Evolutionary conservation across 169 alveolate genomes (phyloP).

Genomic region (Plasmodium blacklocki): DNA sequence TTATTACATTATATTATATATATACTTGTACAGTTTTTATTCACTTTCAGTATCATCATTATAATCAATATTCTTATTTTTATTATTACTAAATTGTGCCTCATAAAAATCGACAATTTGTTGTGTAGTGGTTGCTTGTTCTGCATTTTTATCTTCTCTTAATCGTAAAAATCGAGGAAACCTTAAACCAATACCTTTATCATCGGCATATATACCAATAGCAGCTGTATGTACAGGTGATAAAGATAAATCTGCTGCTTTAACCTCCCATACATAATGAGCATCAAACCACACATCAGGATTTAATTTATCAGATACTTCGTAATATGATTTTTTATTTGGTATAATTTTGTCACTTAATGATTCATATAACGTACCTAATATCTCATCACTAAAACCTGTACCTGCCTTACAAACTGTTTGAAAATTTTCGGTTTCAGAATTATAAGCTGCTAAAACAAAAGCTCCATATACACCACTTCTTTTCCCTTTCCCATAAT

Average conservation of each 20-base stretch:
- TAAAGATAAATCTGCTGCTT: slow-evolving; percentile 97
- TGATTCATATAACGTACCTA: slow-evolving; percentile 87
- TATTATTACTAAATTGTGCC: slow-evolving; percentile 79
- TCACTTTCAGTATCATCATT: slow-evolving; percentile 73
- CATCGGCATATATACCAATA: slow-evolving; percentile 86
- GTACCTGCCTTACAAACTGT: slow-evolving; percentile 97
- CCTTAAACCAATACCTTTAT: slow-evolving; percentile 96
- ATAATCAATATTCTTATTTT: slow-evolving; percentile 54
- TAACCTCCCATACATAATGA: slow-evolving; percentile 97
- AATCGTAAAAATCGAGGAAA: slow-evolving; percentile 97
- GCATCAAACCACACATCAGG: slow-evolving; percentile 94
- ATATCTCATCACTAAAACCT: slow-evolving; percentile 96
- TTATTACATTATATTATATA: background rate
- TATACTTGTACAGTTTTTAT: background rate
- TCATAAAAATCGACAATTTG: slow-evolving; percentile 92
- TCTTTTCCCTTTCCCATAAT: slow-evolving; percentile 95
- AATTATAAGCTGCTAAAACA: slow-evolving; percentile 96
- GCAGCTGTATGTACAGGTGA: slow-evolving; percentile 98
- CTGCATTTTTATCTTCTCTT: slow-evolving; percentile 96
- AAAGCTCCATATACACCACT: slow-evolving; percentile 96
- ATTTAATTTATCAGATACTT: slow-evolving; percentile 84
- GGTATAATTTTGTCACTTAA: slow-evolving; percentile 90
- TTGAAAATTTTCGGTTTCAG: slow-evolving; percentile 95
- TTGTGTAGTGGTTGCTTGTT: slow-evolving; percentile 93
- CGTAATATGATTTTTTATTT: slow-evolving; percentile 80